Evolutionary conservation across 257 asterid genomes (phyloP).

Genomic region (Jaltomata sinuosa): DNA sequence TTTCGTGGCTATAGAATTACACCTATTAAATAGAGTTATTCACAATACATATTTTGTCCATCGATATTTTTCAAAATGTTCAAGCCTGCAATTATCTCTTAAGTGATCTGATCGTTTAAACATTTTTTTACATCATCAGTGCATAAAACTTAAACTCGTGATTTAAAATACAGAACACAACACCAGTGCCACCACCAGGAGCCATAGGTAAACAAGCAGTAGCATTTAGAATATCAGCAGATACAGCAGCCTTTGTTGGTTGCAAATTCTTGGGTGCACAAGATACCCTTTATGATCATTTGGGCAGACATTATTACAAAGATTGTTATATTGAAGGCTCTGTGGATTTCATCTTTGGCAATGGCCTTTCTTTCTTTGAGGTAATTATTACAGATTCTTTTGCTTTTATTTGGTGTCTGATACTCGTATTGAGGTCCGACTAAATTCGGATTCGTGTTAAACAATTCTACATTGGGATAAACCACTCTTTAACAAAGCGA

Average conservation of each 20-base stretch:
- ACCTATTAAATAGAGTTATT: no score
- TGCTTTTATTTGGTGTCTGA: no score
- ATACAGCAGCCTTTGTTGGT: conserved; percentile 64
- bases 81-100: background rate
- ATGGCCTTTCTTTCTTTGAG: conserved; percentile 81
- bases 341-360: conserved; percentile 88
- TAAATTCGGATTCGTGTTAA: no score
- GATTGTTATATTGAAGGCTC: conserved; percentile 94
- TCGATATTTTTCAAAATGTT: background rate
- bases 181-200: conserved; percentile 76
- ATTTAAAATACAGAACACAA: conserved; percentile 44
- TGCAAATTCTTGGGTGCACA: conserved; percentile 91
- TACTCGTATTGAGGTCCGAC: no score
- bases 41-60: background rate
- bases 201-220: conserved; percentile 91
- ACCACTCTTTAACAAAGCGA: no score
- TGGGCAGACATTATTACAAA: conserved; percentile 81
- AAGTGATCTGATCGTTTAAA: no score
- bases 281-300: conserved; percentile 78
- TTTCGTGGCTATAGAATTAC: background rate
- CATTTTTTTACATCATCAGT: background rate
- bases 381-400: conserved; percentile 9
- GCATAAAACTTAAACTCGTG: background rate
- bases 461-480: no score
- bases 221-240: conserved; percentile 87